Percentiles rank a stretch among this genome's conserved stretches.
Evolutionary conservation across 2,329 filamentous ascomycete species (phyloP).

Genomic region (Cytospora piceae): DNA sequence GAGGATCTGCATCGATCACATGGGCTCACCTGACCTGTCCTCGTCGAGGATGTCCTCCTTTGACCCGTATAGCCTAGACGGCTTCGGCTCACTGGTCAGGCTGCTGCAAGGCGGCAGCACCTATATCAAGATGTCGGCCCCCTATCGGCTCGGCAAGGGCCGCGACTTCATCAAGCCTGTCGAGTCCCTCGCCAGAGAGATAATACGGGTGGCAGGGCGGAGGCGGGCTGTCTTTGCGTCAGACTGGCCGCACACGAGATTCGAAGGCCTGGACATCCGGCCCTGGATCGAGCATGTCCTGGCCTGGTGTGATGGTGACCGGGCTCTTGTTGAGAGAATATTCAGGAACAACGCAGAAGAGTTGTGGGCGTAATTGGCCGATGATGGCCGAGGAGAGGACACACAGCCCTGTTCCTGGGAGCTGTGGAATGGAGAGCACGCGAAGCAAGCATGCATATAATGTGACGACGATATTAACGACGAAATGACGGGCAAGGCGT

Average conservation of each 20-base stretch:
- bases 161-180: slow-evolving; percentile 33
- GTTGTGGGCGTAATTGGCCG: slow-evolving; percentile 41
- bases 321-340: slow-evolving; percentile 50
- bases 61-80: slow-evolving; percentile 27
- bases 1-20: slow-evolving; percentile 36
- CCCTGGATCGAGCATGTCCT: slow-evolving; percentile 59
- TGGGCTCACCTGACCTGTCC: slow-evolving; percentile 33
- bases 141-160: slow-evolving; percentile 34
- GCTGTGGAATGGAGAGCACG: background rate
- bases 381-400: no score
- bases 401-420: background rate
- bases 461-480: slow-evolving; percentile 6
- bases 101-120: slow-evolving; percentile 29
- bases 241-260: slow-evolving; percentile 52
- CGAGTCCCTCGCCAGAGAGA: slow-evolving; percentile 32
- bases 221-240: slow-evolving; percentile 32
- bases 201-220: slow-evolving; percentile 22
- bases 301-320: slow-evolving; percentile 53
- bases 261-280: slow-evolving; percentile 58
- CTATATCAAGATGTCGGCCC: slow-evolving; percentile 37
- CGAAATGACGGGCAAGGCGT: slow-evolving; percentile 20
- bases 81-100: slow-evolving; percentile 25
- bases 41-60: slow-evolving; percentile 15
- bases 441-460: background rate
- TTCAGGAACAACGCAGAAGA: slow-evolving; percentile 60